phyloP scores from a whole-genome alignment of 768 basidiomycete species.

The Fistulinella prunicolor region DNA sequence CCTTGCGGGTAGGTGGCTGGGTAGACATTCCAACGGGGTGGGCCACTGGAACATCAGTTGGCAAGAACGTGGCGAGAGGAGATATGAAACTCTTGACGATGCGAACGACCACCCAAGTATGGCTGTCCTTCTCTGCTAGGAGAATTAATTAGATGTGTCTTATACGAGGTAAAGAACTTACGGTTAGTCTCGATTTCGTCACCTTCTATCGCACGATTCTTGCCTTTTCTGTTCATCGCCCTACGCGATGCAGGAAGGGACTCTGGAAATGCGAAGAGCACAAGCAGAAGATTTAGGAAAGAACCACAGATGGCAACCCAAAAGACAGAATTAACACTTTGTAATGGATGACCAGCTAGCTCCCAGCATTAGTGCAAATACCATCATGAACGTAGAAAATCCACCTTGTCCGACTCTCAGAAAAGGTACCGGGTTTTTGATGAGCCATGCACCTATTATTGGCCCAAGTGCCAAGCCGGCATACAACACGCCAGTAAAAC shows the following conservation, averaged over 20 bases:
- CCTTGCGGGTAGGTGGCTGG: conserved; percentile 52
- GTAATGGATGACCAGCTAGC: conserved; percentile 32
- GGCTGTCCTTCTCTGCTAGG: neutral
- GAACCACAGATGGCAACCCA: conserved; percentile 47
- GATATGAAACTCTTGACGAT: conserved; percentile 49
- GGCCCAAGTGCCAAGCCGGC: conserved; percentile 79
- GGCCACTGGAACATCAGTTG: conserved; percentile 43
- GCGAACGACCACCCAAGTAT: conserved; percentile 10
- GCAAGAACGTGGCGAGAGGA: conserved; percentile 70
- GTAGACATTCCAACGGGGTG: conserved; percentile 55
- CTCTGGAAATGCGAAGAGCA: conserved; percentile 58
- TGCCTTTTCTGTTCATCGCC: conserved; percentile 28
- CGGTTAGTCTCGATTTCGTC: conserved; percentile 6
- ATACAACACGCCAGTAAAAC: conserved; percentile 73
- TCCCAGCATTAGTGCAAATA: conserved; percentile 8
- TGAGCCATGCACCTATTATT: conserved; percentile 55
- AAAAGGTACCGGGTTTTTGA: conserved; percentile 41
- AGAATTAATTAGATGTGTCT: neutral
- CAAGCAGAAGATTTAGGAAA: conserved; percentile 53
- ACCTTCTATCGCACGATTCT: conserved; percentile 24
- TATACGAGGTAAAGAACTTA: conserved; percentile 8
- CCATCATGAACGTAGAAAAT: neutral
- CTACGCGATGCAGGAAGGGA: conserved; percentile 39
- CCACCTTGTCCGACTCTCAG: conserved; percentile 28
- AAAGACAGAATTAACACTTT: conserved; percentile 49